Conservation (phyloP, 805 yeast species). For the Metschnikowia anglica region DNA sequence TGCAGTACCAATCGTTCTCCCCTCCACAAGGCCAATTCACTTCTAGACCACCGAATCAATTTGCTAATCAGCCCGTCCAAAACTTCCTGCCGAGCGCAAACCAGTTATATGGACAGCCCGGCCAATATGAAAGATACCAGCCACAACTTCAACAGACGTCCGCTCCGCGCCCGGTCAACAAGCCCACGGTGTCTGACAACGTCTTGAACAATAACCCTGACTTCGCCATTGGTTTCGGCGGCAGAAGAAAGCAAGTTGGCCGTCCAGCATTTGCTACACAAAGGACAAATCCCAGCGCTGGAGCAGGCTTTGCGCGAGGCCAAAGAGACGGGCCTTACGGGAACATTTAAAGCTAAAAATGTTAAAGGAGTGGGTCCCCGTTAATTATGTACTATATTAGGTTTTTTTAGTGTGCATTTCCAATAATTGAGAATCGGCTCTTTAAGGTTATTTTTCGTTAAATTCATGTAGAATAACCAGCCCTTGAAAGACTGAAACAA, state of each 20-base stretch:
- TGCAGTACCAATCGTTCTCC: constrained; percentile 6
- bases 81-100: constrained; percentile 1
- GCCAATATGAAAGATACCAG: constrained; percentile 5
- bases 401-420: neutral
- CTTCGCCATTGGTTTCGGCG: constrained; percentile 30
- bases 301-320: constrained; percentile 7
- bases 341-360: constrained; percentile 3
- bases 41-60: neutral
- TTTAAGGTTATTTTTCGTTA: no score
- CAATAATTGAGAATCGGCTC: neutral
- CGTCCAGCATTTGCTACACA: constrained; percentile 4
- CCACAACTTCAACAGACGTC: constrained; percentile 11
- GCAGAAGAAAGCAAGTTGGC: constrained; percentile 21
- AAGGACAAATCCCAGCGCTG: constrained; percentile 7
- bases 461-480: no score
- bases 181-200: constrained; percentile 38
- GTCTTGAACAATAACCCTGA: constrained; percentile 43
- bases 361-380: no score
- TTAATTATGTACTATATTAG: neutral
- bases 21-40: constrained; percentile 3
- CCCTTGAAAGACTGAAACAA: no score
- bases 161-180: constrained; percentile 22
- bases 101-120: constrained; percentile 7
- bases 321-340: constrained; percentile 12
- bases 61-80: neutral